A percentile compares a stretch with the other conserved stretches of the same genome.
Evolutionary conservation across 345 rosid species (phyloP).

Genomic region (Melaleuca quinquenervia): DNA sequence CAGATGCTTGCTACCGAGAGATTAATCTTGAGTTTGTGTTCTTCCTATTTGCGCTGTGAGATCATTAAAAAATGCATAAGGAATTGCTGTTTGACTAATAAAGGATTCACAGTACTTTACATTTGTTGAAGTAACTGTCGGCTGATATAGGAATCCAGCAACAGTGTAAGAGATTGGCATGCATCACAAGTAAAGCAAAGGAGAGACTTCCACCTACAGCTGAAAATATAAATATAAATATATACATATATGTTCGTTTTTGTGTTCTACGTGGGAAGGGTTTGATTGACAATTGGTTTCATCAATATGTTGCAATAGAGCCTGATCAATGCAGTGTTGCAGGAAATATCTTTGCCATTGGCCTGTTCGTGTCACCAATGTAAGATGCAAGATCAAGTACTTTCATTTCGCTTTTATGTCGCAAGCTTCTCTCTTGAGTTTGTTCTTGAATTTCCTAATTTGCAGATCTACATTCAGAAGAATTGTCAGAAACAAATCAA

Average conservation of each 20-base stretch:
- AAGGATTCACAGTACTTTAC: background rate
- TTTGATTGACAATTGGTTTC: background rate
- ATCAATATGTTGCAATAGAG: background rate
- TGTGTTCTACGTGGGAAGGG: background rate
- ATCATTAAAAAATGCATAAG: background rate
- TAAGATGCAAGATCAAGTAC: slow-evolving; percentile 18
- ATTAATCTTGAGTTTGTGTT: background rate
- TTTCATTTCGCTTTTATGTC: background rate
- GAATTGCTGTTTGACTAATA: background rate
- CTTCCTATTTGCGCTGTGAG: background rate
- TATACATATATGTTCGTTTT: background rate
- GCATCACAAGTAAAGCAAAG: background rate
- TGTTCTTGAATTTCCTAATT: background rate
- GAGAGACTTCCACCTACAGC: background rate
- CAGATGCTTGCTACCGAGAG: background rate
- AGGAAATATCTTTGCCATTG: slow-evolving; percentile 81
- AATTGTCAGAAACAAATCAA: slow-evolving; percentile 59
- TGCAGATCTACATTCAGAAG: slow-evolving; percentile 76
- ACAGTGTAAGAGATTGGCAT: background rate
- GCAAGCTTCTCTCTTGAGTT: background rate
- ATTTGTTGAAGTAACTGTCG: background rate
- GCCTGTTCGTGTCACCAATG: slow-evolving; percentile 71
- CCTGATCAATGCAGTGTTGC: slow-evolving; percentile 10
- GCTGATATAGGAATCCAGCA: background rate
- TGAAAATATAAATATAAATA: background rate